A percentile compares a stretch with the other conserved stretches of the same genome.
Conservation (phyloP, 2,329 filamentous ascomycete genomes). For the Bipolaris cookei region DNA sequence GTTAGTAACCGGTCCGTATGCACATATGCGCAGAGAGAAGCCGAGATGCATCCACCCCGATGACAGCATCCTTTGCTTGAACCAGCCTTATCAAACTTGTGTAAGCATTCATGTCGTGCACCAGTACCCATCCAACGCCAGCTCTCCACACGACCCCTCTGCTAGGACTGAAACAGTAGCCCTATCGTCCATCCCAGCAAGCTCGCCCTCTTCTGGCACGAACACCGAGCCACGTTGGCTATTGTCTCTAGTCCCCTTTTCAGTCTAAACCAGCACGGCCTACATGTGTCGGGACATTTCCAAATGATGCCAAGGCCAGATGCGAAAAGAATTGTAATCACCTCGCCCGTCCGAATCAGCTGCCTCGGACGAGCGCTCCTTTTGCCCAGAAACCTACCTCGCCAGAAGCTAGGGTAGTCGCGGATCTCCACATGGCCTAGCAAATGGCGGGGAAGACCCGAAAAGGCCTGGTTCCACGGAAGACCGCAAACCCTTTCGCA, state of each 20-base stretch:
- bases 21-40: conserved; percentile 2
- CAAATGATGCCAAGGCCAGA: neutral
- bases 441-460: conserved; percentile 25
- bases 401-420: conserved; percentile 17
- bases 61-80: conserved; percentile 1
- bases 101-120: conserved; percentile 10
- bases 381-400: conserved; percentile 27
- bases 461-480: conserved; percentile 19
- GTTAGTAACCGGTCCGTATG: conserved; percentile 10
- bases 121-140: conserved; percentile 16
- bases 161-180: conserved; percentile 32
- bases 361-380: conserved; percentile 37
- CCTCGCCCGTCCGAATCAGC: conserved; percentile 27
- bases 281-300: neutral
- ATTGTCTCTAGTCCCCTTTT: conserved; percentile 2
- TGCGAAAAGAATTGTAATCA: conserved; percentile 8
- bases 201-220: conserved; percentile 49
- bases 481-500: conserved; percentile 33
- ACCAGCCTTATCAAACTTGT: conserved; percentile 3
- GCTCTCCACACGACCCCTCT: conserved; percentile 21
- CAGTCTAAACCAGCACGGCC: conserved; percentile 11
- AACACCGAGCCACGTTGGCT: conserved; percentile 19
- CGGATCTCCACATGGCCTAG: conserved; percentile 18
- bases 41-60: neutral
- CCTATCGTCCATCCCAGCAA: conserved; percentile 20